Conservation (phyloP, 1,284 basidiomycete genomes). For the Moesziomyces globuligerus region DNA sequence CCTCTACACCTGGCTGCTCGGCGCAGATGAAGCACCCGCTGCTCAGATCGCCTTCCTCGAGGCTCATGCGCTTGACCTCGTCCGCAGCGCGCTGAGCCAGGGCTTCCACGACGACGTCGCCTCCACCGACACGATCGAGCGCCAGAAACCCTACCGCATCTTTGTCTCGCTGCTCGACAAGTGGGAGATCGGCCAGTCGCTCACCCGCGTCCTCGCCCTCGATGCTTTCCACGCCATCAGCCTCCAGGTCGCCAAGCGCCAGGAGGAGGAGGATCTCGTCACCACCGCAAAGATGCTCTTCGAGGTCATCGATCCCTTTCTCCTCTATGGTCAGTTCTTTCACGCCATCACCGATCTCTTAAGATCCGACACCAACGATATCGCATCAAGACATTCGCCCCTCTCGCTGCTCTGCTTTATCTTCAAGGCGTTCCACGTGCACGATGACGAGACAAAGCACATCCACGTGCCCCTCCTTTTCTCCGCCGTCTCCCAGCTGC, state of each 20-base stretch:
- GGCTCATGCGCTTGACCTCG: conserved; percentile 41
- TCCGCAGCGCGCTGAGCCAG: conserved; percentile 43
- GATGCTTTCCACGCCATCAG: conserved; percentile 79
- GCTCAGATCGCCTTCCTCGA: conserved; percentile 49
- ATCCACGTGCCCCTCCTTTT: conserved; percentile 77
- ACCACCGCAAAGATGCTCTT: conserved; percentile 90
- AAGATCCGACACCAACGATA: conserved; percentile 64
- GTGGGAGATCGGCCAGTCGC: conserved; percentile 87
- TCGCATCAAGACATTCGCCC: conserved; percentile 14
- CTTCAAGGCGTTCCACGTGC: conserved; percentile 75
- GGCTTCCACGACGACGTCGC: conserved; percentile 24
- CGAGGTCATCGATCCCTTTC: conserved; percentile 87
- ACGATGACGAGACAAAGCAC: conserved; percentile 82
- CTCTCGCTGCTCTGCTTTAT: conserved; percentile 73
- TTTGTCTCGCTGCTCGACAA: conserved; percentile 95
- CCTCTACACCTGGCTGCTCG: conserved; percentile 91
- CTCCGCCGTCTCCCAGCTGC: conserved; percentile 31
- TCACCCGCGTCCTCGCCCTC: conserved; percentile 82
- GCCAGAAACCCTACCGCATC: conserved; percentile 86
- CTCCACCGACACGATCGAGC: conserved; percentile 74
- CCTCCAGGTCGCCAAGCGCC: conserved; percentile 74
- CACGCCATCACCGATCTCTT: conserved; percentile 68
- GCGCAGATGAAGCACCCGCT: conserved; percentile 76
- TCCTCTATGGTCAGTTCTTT: conserved; percentile 84
- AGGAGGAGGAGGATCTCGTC: conserved; percentile 72